phyloP scores from a whole-genome alignment of 2,329 filamentous ascomycete genomes.

The Botrytis aclada region DNA sequence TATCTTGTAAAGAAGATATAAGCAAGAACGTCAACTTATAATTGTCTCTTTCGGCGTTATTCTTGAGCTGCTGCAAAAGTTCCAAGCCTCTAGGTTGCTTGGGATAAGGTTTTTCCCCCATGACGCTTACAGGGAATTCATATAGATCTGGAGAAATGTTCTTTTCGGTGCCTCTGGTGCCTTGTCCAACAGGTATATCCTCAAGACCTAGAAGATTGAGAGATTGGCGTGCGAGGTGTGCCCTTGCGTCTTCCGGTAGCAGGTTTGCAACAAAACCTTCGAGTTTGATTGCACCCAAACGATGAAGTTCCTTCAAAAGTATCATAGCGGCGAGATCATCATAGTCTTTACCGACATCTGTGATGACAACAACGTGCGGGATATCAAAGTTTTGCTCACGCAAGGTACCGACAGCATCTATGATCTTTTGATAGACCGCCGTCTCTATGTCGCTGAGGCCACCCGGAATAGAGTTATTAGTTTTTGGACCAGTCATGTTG shows the following conservation, averaged over 20 bases:
- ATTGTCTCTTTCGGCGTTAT: constrained; percentile 19
- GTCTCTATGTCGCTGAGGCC: neutral
- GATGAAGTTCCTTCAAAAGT: constrained; percentile 32
- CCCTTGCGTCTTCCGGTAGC: constrained; percentile 25
- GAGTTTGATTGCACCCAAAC: constrained; percentile 30
- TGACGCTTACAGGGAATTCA: constrained; percentile 31
- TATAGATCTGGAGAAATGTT: constrained; percentile 19
- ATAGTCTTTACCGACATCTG: constrained; percentile 35
- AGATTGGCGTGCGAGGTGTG: constrained; percentile 30
- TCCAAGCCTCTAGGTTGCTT: constrained; percentile 19
- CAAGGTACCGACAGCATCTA: neutral
- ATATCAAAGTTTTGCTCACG: neutral
- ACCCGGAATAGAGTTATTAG: neutral
- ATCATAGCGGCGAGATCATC: constrained; percentile 35
- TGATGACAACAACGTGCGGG: constrained; percentile 31
- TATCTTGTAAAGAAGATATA: constrained; percentile 34
- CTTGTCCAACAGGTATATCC: constrained; percentile 29
- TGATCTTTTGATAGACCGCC: neutral
- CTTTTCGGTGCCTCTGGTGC: constrained; percentile 12
- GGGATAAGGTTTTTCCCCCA: constrained; percentile 20
- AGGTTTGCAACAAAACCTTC: constrained; percentile 35
- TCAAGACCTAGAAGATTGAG: constrained; percentile 27
- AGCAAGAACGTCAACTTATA: constrained; percentile 31
- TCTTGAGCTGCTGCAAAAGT: constrained; percentile 23
- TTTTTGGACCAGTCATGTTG: neutral